Conservation (phyloP, 2,329 filamentous ascomycete genomes). For the Bipolaris sorokiniana region DNA sequence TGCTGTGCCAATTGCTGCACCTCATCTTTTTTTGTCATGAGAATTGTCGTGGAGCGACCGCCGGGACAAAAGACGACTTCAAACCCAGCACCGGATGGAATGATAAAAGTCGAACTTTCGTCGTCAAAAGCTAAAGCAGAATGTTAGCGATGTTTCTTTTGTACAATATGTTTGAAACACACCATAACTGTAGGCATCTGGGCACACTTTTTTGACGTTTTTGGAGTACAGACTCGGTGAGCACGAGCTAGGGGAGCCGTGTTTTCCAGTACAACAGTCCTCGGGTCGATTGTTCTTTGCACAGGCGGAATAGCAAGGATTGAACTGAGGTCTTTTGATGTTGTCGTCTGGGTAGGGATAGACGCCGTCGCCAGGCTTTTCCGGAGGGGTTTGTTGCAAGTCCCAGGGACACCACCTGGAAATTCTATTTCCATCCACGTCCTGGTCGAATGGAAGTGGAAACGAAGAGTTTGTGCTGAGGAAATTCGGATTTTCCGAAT, state of each 20-base stretch:
- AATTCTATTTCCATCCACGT: conserved; percentile 63
- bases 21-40: conserved; percentile 47
- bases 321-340: conserved; percentile 72
- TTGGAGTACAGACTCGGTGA: conserved; percentile 71
- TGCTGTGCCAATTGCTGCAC: conserved; percentile 43
- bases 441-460: conserved; percentile 70
- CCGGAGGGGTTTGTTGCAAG: conserved; percentile 70
- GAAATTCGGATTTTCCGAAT: conserved; percentile 58
- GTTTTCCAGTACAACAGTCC: conserved; percentile 78
- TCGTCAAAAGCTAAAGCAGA: conserved; percentile 60
- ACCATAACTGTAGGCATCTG: conserved; percentile 84
- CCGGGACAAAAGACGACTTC: conserved; percentile 79
- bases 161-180: conserved; percentile 41
- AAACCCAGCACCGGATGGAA: conserved; percentile 72
- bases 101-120: conserved; percentile 63
- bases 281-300: conserved; percentile 68
- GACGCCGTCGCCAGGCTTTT: conserved; percentile 73
- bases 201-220: conserved; percentile 75
- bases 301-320: conserved; percentile 80
- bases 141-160: conserved; percentile 2
- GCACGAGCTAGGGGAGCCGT: conserved; percentile 68
- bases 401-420: conserved; percentile 81
- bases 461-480: conserved; percentile 69
- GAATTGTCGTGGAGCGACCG: conserved; percentile 57
- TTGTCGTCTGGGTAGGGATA: conserved; percentile 82